phyloP scores from a whole-genome alignment of 352 stramenopile species.

The Globisporangium middletonii region DNA sequence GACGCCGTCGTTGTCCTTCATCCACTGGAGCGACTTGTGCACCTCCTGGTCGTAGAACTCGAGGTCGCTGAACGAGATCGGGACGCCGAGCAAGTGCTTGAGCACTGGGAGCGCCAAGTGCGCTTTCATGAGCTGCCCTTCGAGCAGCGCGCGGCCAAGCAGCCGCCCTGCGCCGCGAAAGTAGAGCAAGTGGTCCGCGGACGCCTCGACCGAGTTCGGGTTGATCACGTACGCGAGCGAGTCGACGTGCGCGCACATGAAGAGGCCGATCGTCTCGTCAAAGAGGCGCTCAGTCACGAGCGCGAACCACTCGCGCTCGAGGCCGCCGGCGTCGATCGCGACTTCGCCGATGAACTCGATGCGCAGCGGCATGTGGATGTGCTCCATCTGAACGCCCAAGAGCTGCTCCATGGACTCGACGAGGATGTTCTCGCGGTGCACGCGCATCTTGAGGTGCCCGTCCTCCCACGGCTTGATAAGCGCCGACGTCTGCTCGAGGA shows the following conservation, averaged over 20 bases:
- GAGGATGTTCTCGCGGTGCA: slow-evolving; percentile 79
- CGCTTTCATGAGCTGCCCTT: slow-evolving; percentile 91
- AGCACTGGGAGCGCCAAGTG: slow-evolving; percentile 82
- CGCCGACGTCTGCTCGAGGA: slow-evolving; percentile 76
- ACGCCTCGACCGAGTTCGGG: slow-evolving; percentile 73
- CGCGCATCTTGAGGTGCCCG: slow-evolving; percentile 80
- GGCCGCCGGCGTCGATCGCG: slow-evolving; percentile 84
- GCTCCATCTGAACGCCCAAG: slow-evolving; percentile 77
- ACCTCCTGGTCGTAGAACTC: slow-evolving; percentile 88
- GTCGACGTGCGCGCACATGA: slow-evolving; percentile 80
- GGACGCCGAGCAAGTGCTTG: slow-evolving; percentile 77
- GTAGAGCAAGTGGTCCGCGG: slow-evolving; percentile 95
- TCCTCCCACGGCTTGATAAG: slow-evolving; percentile 84
- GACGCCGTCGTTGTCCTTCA: slow-evolving; percentile 80
- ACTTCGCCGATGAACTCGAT: slow-evolving; percentile 89
- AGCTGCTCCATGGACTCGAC: slow-evolving; percentile 85
- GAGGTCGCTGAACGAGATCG: slow-evolving; percentile 87
- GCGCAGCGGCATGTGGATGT: slow-evolving; percentile 82
- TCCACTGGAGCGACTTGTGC: slow-evolving; percentile 78
- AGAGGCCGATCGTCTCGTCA: slow-evolving; percentile 82
- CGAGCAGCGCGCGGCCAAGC: slow-evolving; percentile 94
- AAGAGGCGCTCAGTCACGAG: slow-evolving; percentile 85
- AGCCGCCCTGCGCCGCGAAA: slow-evolving; percentile 94
- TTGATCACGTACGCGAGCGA: slow-evolving; percentile 81
- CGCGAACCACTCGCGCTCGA: slow-evolving; percentile 87